These are phyloP conservation scores for Clonostachys solani DNA, from an alignment of 2,329 filamentous ascomycete species.

Conservation along the genomic window DNA sequence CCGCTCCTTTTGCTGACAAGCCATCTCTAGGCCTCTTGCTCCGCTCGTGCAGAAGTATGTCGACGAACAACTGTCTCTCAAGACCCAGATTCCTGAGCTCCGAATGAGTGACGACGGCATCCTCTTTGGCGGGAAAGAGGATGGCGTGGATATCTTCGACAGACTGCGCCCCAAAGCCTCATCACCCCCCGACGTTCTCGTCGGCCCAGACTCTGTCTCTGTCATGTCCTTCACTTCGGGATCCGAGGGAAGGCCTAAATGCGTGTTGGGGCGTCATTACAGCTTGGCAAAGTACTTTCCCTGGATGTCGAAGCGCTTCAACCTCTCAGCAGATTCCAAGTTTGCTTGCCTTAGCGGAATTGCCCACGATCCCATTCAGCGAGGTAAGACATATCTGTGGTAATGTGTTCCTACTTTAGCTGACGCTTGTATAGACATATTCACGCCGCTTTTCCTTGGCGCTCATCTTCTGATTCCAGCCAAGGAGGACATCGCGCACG, in stretches of 20 bases:
- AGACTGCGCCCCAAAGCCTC: conserved; percentile 39
- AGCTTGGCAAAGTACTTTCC: conserved; percentile 81
- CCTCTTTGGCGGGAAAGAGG: conserved; percentile 62
- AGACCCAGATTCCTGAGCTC: conserved; percentile 71
- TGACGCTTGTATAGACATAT: conserved; percentile 56
- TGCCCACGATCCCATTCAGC: conserved; percentile 66
- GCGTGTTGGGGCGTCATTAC: conserved; percentile 84
- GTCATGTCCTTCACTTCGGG: conserved; percentile 72
- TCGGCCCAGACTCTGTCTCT: conserved; percentile 81
- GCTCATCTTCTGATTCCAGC: conserved; percentile 70
- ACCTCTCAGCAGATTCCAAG: conserved; percentile 63
- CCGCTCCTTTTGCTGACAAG: too few species aligned
- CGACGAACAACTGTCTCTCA: conserved; percentile 65
- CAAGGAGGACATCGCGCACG: conserved; percentile 80
- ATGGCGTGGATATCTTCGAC: conserved; percentile 65
- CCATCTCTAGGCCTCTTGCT: conserved; percentile 37
- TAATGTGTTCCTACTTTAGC: not conserved
- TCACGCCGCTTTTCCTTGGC: conserved; percentile 85
- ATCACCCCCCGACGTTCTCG: conserved; percentile 63
- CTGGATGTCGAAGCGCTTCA: conserved; percentile 88
- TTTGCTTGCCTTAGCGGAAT: conserved; percentile 87
- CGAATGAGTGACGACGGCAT: conserved; percentile 66
- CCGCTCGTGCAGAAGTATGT: conserved; percentile 59
- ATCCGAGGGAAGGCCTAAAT: conserved; percentile 77
- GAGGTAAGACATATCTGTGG: conserved; percentile 32